Conservation (phyloP, 257 asterid species). For the Solanum bulbocastanum region DNA sequence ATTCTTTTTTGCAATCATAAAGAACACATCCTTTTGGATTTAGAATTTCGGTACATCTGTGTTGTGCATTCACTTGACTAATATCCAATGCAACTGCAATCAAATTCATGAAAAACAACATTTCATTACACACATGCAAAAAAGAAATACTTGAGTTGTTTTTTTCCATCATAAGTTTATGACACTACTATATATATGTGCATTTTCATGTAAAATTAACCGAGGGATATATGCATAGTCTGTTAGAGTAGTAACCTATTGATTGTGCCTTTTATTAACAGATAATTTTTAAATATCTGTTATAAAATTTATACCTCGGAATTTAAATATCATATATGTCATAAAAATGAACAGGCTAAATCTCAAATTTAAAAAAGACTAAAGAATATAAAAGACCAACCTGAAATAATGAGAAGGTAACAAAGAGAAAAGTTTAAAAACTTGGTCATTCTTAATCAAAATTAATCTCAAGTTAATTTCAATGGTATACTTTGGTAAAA, state of each 20-base stretch:
- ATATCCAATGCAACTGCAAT: conserved; percentile 2
- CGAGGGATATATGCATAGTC: background rate
- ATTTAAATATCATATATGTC: background rate
- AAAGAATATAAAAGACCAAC: background rate
- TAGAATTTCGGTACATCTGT: background rate
- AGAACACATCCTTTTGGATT: background rate
- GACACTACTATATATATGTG: background rate
- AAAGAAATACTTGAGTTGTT: background rate
- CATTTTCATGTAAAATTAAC: no score
- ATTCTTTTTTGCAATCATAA: background rate
- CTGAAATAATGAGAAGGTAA: no score
- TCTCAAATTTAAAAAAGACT: no score
- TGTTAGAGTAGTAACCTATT: background rate
- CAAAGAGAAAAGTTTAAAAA: no score
- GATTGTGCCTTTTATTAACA: background rate
- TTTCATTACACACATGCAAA: background rate
- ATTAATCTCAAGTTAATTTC: background rate
- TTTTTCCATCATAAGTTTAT: background rate
- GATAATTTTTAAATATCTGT: no score
- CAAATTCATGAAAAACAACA: background rate
- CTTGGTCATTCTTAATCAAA: no score
- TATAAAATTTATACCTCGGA: background rate
- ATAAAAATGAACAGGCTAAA: background rate
- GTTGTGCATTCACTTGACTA: background rate
- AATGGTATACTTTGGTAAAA: background rate